Evolutionary conservation across 768 basidiomycete genomes (phyloP), one percentile per base, ranked within the genome.

Genomic region (Boletellus ananiceps): DNA sequence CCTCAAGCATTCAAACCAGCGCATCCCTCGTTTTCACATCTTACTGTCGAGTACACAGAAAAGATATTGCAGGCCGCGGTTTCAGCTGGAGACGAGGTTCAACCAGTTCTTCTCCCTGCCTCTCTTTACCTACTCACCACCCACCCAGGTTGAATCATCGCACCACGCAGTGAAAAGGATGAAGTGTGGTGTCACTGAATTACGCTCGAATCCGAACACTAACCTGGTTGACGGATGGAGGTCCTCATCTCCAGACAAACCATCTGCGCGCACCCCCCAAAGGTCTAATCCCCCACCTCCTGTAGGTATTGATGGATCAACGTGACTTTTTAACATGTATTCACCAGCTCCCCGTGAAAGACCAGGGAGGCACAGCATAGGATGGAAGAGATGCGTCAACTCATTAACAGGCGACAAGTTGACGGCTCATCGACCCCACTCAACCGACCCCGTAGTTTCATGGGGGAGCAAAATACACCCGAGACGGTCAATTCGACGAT

Each of bases 321-420:
- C 43, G 41, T 45, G 49, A 36, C 35, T 33, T n/a, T 51, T 40
- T 18, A 11, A 41, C 38, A 16, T 37, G 33, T 53, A 29, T 39
- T 60, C 34, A 56, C 43, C 29, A 15, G 25, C 32, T 46, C 40
- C 29, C 25, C 21, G 9, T 38, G 45, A 41, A 90, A 92, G 89
- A 86, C 79, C 12, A 82, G 69, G 60, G 88, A 83, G 47, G 88
- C 88, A 32, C 83, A 82, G 56, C 83, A 83, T 32, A 81, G 90
- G 19, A 76, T 90, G 74, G 82, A 88, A 57, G 90, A 93, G 64
- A 88, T 93, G 88, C 78, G 83, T 35, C 79, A 79, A 55, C 71
- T 89, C 48, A 89, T 93, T 50, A 69, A 72, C 33, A 78, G 73
- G 52, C 73, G 88, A 55, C 74, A 80, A 58, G 72, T 68, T 15